Evolutionary conservation across 139 green algal genomes (phyloP).

Genomic region (Edaphochlamys debaryana): DNA sequence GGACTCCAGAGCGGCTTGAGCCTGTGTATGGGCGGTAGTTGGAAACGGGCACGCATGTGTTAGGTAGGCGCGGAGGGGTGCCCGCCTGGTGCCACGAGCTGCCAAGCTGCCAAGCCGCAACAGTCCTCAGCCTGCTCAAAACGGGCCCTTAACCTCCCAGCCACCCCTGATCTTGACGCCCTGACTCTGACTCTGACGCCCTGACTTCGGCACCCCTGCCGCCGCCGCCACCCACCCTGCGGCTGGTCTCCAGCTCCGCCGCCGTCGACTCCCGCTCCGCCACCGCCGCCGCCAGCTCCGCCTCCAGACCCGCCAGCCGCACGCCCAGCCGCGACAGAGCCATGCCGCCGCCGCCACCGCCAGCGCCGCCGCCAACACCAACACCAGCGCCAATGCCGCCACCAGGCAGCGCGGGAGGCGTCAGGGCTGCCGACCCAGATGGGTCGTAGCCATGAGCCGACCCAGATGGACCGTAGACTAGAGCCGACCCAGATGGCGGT

Average conservation of each 20-base stretch:
- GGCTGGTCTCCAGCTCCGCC: constrained; percentile 1
- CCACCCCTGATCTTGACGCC: too few species aligned
- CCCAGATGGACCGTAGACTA: too few species aligned
- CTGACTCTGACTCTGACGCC: too few species aligned
- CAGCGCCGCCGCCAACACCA: neutral
- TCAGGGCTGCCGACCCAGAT: too few species aligned
- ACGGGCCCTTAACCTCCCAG: too few species aligned
- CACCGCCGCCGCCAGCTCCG: constrained; percentile 3
- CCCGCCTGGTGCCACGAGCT: too few species aligned
- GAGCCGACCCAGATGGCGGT: too few species aligned
- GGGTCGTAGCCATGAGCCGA: too few species aligned
- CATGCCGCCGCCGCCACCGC: neutral
- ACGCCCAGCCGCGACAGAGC: constrained; percentile 18
- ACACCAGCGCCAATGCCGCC: neutral
- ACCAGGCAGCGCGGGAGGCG: neutral
- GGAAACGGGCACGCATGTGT: too few species aligned
- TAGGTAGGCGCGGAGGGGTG: too few species aligned
- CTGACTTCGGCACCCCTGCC: too few species aligned
- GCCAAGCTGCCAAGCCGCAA: too few species aligned
- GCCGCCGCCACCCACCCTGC: neutral
- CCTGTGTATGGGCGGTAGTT: neutral
- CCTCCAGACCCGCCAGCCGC: constrained; percentile 3
- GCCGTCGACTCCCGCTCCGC: constrained; percentile 1
- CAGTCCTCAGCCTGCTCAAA: neutral
- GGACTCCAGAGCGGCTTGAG: constrained; percentile 1